Evolutionary conservation across 495 filamentous ascomycete genomes (phyloP), one percentile per base, ranked within the genome.

Genomic region (Hyaloscypha finlandica): DNA sequence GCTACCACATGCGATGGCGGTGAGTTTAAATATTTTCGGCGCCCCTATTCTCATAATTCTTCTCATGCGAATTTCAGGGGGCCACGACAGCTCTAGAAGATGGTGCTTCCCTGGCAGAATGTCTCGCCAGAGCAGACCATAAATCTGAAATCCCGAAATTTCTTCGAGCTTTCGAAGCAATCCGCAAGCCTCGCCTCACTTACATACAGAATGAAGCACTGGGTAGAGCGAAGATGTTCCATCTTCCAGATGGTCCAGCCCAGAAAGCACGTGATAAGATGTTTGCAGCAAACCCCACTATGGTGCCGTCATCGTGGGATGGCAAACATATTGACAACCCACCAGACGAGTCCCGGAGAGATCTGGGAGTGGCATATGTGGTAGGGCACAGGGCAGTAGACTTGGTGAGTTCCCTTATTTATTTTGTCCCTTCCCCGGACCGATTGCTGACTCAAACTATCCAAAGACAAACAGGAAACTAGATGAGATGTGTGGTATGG

Each of bases 201-300:
- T 53, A n/a, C 19, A 25, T 53, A 25, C 51, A 53, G 51, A 53
- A 53, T 53, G 22, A 53, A 53, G 19, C 51, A 25, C 19, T n/a
- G 22, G 51, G 51, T n/a, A 53, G 19, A 25, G 19, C 19, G 19
- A 53, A 53, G 51, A 53, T 53, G 22, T n/a, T 25, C 19, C 51
- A 53, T 53, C 19, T 53, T n/a, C 51, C 51, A n/a, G 51, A 53
- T 25, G 51, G 51, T 8, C 51, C 51, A 25, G 51, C 51, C 51
- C 51, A 53, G 22, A 25, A 20, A 53, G 51, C 51, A n/a, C 51
- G 51, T 20, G 51, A 53, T 16, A 53, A 53, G 51, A 53, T 53
- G 19, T 25, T 53, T n/a, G 22, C 19, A 53, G 51, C 51, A 25
- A 53, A 53, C 19, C 51, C 51, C 19, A 20, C 19, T 25, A 20